Percentiles rank a stretch among this genome's conserved stretches.
Conservation (phyloP, 2,329 filamentous ascomycete genomes). For the Chaetomium olivaceum region DNA sequence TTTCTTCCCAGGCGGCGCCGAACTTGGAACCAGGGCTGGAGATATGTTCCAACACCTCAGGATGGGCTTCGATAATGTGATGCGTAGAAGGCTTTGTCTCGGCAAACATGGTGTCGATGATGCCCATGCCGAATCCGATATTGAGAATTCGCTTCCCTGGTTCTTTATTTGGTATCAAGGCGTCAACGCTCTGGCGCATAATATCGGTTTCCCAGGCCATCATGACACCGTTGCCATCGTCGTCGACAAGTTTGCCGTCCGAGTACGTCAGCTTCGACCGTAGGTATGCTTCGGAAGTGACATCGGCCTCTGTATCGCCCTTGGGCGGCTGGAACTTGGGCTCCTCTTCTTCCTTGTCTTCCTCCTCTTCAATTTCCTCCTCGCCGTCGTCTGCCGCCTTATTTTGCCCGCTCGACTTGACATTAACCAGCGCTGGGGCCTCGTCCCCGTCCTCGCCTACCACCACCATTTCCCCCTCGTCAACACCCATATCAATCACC, state of each 20-base stretch:
- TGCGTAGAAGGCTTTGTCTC: conserved; percentile 66
- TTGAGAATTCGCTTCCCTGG: conserved; percentile 72
- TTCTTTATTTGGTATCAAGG: conserved; percentile 50
- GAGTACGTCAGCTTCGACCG: conserved; percentile 65
- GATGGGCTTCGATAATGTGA: conserved; percentile 86
- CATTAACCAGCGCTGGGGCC: conserved; percentile 35
- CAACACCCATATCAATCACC: conserved; percentile 44
- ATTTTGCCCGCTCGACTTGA: conserved; percentile 20
- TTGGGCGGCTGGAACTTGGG: conserved; percentile 41
- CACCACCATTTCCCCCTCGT: conserved; percentile 25
- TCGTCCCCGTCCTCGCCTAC: conserved; percentile 39
- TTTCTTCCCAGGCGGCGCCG: conserved; percentile 55
- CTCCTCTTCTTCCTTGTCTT: conserved; percentile 20
- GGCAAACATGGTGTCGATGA: conserved; percentile 76
- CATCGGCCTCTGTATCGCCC: conserved; percentile 44
- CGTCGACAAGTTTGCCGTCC: conserved; percentile 68
- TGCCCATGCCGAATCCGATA: conserved; percentile 89
- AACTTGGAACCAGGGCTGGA: conserved; percentile 50
- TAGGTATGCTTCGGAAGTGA: conserved; percentile 69
- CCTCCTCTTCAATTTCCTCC: conserved; percentile 14
- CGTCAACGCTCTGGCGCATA: conserved; percentile 74
- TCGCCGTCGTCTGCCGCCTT: conserved; percentile 18
- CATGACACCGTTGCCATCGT: conserved; percentile 82
- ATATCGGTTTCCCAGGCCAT: conserved; percentile 91
- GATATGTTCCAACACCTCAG: conserved; percentile 70